These are phyloP conservation scores for Penstemon barbatus DNA, from an alignment of 257 asterid genomes.

Conservation along the genomic window DNA sequence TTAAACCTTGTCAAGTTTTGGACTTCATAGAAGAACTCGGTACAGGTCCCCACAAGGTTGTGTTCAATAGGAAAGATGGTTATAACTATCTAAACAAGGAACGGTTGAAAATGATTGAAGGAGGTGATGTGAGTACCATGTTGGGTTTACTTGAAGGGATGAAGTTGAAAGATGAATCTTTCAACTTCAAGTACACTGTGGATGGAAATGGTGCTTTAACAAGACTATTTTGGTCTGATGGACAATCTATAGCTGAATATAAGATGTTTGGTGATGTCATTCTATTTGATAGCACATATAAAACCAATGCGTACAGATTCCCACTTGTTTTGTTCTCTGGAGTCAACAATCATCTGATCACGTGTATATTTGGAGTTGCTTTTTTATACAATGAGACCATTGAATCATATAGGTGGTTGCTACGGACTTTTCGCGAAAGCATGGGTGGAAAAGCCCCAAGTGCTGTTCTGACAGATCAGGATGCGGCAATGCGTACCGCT, in stretches of 20 bases:
- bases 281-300: not conserved
- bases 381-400: not conserved
- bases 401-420: not conserved
- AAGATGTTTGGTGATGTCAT: not conserved
- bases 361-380: not conserved
- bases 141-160: too few species aligned
- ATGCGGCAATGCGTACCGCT: not conserved
- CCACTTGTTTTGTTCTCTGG: not conserved
- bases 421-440: not conserved
- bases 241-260: not conserved
- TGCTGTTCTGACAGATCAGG: not conserved
- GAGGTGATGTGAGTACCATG: not conserved
- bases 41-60: too few species aligned
- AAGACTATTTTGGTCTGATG: not conserved
- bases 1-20: too few species aligned
- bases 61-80: not conserved
- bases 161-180: too few species aligned
- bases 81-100: not conserved
- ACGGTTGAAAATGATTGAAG: not conserved
- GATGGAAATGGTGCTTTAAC: too few species aligned
- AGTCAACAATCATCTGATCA: not conserved
- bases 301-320: not conserved
- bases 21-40: too few species aligned
- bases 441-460: not conserved
- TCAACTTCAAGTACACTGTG: too few species aligned